Conservation (phyloP, 768 basidiomycete genomes). For the Leccinum broughii region DNA sequence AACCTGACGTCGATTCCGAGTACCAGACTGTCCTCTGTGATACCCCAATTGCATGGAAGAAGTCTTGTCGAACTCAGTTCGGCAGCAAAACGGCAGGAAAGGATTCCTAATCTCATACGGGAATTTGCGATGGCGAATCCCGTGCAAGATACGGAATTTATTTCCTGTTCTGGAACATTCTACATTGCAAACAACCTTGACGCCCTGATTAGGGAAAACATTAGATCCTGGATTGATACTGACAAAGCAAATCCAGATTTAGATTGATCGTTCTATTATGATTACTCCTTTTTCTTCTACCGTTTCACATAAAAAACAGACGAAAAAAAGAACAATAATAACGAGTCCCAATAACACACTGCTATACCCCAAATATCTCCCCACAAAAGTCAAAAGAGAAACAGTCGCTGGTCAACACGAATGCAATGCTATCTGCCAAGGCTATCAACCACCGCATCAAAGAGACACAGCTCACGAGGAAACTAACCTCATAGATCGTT, state of each 20-base stretch:
- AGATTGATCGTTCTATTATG: not conserved
- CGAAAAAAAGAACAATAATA: not conserved
- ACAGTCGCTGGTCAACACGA: slow-evolving; percentile 18
- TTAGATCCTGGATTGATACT: not conserved
- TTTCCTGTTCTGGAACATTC: not conserved
- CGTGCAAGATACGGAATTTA: not conserved
- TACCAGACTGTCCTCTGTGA: too few species aligned
- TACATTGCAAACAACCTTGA: not conserved
- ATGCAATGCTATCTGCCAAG: slow-evolving; percentile 2
- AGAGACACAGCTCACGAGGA: not conserved
- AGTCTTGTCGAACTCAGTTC: not conserved
- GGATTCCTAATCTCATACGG: not conserved
- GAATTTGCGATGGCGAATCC: not conserved
- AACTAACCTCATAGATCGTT: slow-evolving; percentile 36
- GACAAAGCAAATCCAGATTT: not conserved
- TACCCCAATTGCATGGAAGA: too few species aligned
- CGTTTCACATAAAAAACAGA: not conserved
- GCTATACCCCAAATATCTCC: not conserved
- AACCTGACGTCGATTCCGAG: too few species aligned
- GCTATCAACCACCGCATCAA: slow-evolving; percentile 1
- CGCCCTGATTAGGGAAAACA: not conserved
- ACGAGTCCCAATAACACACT: not conserved
- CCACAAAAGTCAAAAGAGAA: not conserved
- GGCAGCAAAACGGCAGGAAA: too few species aligned
- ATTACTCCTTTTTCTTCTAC: not conserved